Conservation (phyloP, 2,329 filamentous ascomycete genomes). For the Penicillium sp. region DNA sequence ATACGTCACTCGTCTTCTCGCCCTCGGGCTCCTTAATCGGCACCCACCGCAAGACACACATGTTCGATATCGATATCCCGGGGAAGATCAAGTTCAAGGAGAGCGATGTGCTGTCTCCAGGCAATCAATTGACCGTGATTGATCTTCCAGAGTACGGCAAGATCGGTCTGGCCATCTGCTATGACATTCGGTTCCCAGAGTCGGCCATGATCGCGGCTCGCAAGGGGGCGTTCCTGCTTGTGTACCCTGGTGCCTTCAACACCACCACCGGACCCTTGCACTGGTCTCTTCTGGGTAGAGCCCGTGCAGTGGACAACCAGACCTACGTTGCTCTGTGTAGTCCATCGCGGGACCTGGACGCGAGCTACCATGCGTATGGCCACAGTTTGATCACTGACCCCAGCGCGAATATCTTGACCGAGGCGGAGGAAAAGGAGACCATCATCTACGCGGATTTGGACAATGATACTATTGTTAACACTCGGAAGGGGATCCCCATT, state of each 20-base stretch:
- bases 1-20: conserved; percentile 83
- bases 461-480: conserved; percentile 70
- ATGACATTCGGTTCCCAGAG: conserved; percentile 96
- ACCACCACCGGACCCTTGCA: conserved; percentile 88
- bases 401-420: conserved; percentile 77
- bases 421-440: conserved; percentile 78
- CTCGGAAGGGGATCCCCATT: conserved; percentile 82
- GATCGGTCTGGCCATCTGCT: conserved; percentile 91
- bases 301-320: conserved; percentile 90
- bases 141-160: conserved; percentile 87
- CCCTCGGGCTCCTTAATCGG: conserved; percentile 80
- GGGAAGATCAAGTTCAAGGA: conserved; percentile 92
- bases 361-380: conserved; percentile 86
- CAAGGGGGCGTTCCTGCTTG: conserved; percentile 80
- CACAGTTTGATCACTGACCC: conserved; percentile 90
- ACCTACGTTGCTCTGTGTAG: conserved; percentile 91
- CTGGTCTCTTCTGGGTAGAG: conserved; percentile 82
- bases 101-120: conserved; percentile 83
- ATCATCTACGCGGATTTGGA: conserved; percentile 75
- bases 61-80: conserved; percentile 98
- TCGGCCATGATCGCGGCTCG: conserved; percentile 86
- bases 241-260: conserved; percentile 98
- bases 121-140: conserved; percentile 82
- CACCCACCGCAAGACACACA: conserved; percentile 88
- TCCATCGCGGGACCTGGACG: conserved; percentile 77